These are phyloP conservation scores for Phytophthora meadii DNA, from an alignment of 352 stramenopile species.

Conservation along the genomic window DNA sequence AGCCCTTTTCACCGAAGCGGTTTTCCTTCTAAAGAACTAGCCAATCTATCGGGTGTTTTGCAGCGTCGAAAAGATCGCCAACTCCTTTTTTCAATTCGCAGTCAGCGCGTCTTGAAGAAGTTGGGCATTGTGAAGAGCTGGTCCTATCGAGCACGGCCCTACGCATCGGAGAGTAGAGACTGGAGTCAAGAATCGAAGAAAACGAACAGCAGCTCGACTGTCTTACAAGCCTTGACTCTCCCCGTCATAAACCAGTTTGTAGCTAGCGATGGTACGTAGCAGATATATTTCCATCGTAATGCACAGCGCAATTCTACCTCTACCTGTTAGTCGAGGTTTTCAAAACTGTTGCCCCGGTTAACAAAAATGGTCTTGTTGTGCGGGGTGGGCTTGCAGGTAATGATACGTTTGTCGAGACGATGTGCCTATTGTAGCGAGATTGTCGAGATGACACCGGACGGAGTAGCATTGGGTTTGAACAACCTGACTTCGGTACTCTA, in stretches of 20 bases:
- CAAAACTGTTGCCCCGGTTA: slow-evolving; percentile 13
- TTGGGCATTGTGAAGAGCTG: slow-evolving; percentile 36
- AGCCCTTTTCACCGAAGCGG: slow-evolving; percentile 43
- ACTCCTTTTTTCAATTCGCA: slow-evolving; percentile 39
- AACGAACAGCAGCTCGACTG: background rate
- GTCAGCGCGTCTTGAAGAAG: slow-evolving; percentile 49
- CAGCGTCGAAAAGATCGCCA: slow-evolving; percentile 44
- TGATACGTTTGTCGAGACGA: background rate
- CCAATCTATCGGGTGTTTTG: slow-evolving; percentile 32
- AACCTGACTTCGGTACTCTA: slow-evolving; percentile 13
- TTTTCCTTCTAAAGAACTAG: slow-evolving; percentile 31
- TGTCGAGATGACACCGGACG: slow-evolving; percentile 21
- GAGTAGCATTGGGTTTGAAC: slow-evolving; percentile 20
- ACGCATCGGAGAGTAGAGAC: slow-evolving; percentile 3
- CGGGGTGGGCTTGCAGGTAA: slow-evolving; percentile 4
- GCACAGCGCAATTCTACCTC: background rate
- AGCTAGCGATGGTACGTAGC: slow-evolving; percentile 7
- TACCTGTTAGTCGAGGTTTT: slow-evolving; percentile 6
- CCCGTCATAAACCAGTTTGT: background rate
- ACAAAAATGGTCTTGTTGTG: slow-evolving; percentile 7
- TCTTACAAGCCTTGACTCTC: slow-evolving; percentile 9
- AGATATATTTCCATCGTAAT: background rate
- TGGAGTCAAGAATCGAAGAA: background rate
- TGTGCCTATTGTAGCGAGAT: slow-evolving; percentile 3
- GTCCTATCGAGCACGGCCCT: slow-evolving; percentile 11